Percentiles rank a stretch among this genome's conserved stretches.
phyloP scores from a whole-genome alignment of 164 flowering plant genomes.

The Annona squamosa region DNA sequence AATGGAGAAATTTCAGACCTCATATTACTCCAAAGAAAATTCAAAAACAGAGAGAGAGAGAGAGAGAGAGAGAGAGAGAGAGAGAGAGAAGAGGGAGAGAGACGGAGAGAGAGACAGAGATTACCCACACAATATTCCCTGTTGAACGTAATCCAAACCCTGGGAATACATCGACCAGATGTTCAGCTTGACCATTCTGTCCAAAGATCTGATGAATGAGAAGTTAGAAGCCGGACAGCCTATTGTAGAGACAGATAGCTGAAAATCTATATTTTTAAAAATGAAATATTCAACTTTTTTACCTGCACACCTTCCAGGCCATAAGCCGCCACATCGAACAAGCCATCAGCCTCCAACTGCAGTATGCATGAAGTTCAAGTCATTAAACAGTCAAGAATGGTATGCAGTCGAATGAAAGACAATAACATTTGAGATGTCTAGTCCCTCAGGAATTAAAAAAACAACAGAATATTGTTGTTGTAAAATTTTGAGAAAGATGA shows the following conservation, averaged over 20 bases:
- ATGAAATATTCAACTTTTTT: background rate
- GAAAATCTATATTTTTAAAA: background rate
- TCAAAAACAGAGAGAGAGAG: background rate
- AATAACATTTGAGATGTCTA: background rate
- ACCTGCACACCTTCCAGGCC: slow-evolving; percentile 96
- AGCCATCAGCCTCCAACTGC: slow-evolving; percentile 88
- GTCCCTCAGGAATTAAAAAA: background rate
- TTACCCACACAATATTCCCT: slow-evolving; percentile 66
- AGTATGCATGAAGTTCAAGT: slow-evolving; percentile 8
- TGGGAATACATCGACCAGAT: slow-evolving; percentile 58
- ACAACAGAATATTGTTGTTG: background rate
- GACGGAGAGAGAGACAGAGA: background rate
- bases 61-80: background rate
- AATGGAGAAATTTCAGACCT: background rate
- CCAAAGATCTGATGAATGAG: slow-evolving; percentile 44
- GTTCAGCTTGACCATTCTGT: slow-evolving; percentile 54
- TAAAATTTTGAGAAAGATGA: background rate
- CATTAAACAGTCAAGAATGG: background rate
- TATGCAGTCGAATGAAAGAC: background rate
- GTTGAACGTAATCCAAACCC: slow-evolving; percentile 72
- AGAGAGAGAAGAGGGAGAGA: no score
- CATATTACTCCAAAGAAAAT: no score
- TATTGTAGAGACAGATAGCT: background rate
- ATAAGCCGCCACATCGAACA: slow-evolving; percentile 88
- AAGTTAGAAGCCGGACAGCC: background rate